Evolutionary conservation across 148 eudicot genomes (phyloP).

Genomic region (Nepenthes mirabilis): DNA sequence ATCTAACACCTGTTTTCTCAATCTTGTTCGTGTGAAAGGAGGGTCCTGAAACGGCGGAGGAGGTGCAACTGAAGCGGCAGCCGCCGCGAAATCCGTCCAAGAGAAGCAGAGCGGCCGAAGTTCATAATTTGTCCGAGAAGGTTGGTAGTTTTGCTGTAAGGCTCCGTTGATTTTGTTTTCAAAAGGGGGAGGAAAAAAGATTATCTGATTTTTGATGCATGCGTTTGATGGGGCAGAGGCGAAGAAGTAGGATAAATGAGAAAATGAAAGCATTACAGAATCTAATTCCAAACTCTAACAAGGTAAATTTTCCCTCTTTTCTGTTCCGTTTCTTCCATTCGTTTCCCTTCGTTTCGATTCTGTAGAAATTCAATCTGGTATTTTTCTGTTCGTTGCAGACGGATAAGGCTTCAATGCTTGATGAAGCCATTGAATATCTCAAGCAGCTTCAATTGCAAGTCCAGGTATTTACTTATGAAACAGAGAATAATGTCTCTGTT

Average conservation of each 20-base stretch:
- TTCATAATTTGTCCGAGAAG: conserved; percentile 90
- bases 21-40: conserved; percentile 17
- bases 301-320: conserved; percentile 23
- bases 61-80: conserved; percentile 22
- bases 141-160: conserved; percentile 7
- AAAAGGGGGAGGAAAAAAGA: neutral
- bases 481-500: neutral
- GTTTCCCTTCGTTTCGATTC: conserved; percentile 1
- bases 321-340: neutral
- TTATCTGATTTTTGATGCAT: conserved; percentile 2
- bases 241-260: conserved; percentile 89
- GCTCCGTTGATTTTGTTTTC: neutral
- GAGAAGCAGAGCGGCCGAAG: conserved; percentile 82
- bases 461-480: conserved; percentile 26
- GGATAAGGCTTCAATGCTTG: conserved; percentile 95
- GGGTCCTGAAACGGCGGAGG: conserved; percentile 36
- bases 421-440: conserved; percentile 91
- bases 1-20: neutral
- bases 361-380: neutral
- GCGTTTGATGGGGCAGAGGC: conserved; percentile 36
- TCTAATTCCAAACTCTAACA: conserved; percentile 83
- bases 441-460: conserved; percentile 97
- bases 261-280: conserved; percentile 93
- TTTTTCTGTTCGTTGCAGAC: conserved; percentile 28
- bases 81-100: conserved; percentile 39